phyloP scores from a whole-genome alignment of 805 yeast genomes.

The Brettanomyces anomalus region DNA sequence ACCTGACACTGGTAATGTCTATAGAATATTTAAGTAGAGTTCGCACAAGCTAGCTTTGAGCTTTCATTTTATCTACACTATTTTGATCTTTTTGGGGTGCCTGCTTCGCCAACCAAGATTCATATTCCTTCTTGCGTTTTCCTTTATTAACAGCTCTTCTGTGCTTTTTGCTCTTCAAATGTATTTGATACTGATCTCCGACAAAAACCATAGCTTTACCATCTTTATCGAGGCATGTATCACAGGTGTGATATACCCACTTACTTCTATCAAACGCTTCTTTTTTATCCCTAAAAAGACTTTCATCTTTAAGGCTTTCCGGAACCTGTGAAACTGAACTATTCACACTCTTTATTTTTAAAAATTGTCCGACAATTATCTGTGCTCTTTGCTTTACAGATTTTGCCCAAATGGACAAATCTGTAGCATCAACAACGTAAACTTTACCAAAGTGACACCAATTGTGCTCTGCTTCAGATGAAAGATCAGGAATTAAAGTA shows the following conservation, averaged over 20 bases:
- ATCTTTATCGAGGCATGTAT: conserved; percentile 48
- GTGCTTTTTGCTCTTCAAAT: conserved; percentile 62
- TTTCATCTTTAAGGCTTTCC: conserved; percentile 6
- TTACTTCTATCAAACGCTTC: conserved; percentile 9
- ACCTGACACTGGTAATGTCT: no score
- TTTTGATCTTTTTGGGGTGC: no score
- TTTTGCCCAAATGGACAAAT: conserved; percentile 50
- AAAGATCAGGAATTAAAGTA: conserved; percentile 51
- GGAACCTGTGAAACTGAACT: conserved; percentile 11
- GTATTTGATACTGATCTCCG: conserved; percentile 69
- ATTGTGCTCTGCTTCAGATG: conserved; percentile 34
- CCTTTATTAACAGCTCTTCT: conserved; percentile 30
- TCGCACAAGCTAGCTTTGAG: no score
- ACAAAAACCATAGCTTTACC: conserved; percentile 54
- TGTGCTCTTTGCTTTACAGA: conserved; percentile 51
- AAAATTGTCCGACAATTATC: conserved; percentile 30
- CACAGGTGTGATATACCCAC: conserved; percentile 68
- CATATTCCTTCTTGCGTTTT: no score
- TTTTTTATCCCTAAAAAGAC: conserved; percentile 4
- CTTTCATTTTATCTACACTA: no score
- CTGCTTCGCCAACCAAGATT: no score
- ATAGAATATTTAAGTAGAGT: no score
- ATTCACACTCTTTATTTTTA: conserved; percentile 7
- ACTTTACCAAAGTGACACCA: conserved; percentile 55
- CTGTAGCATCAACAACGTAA: conserved; percentile 69